Conservation (phyloP, 1,284 basidiomycete genomes). For the Ustilago bromivora region DNA sequence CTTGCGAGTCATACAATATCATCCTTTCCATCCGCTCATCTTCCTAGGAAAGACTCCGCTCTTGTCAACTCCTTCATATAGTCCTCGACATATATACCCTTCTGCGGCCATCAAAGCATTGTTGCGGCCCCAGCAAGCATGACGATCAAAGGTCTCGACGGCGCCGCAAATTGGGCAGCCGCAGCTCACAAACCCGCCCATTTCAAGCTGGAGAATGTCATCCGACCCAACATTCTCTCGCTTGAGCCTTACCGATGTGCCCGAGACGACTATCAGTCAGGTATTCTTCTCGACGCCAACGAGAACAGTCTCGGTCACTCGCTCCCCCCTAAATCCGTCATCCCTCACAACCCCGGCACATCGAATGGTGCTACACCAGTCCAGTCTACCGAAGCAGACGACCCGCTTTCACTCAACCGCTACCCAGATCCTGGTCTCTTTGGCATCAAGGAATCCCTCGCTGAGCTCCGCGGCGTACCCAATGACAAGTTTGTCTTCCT, state of each 20-base stretch:
- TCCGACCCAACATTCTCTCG: constrained; percentile 91
- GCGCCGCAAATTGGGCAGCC: constrained; percentile 27
- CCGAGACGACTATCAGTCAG: constrained; percentile 91
- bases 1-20: constrained; percentile 16
- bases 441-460: constrained; percentile 82
- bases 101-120: not conserved
- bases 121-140: constrained; percentile 7
- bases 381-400: constrained; percentile 30
- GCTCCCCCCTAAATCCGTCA: constrained; percentile 72
- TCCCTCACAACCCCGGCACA: constrained; percentile 47
- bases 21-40: not conserved
- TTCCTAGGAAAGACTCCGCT: not conserved
- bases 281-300: constrained; percentile 97
- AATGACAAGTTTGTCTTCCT: constrained; percentile 80
- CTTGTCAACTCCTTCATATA: not conserved
- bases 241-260: constrained; percentile 95
- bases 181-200: constrained; percentile 67
- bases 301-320: constrained; percentile 94
- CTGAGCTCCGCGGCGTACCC: constrained; percentile 72
- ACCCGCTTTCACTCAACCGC: constrained; percentile 77
- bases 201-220: constrained; percentile 72
- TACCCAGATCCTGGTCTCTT: constrained; percentile 88
- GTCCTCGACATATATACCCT: not conserved
- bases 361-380: constrained; percentile 30
- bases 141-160: constrained; percentile 54